Evolutionary conservation across 1,284 basidiomycete species (phyloP).

Genomic region (Pseudozyma tsukubaensis): DNA sequence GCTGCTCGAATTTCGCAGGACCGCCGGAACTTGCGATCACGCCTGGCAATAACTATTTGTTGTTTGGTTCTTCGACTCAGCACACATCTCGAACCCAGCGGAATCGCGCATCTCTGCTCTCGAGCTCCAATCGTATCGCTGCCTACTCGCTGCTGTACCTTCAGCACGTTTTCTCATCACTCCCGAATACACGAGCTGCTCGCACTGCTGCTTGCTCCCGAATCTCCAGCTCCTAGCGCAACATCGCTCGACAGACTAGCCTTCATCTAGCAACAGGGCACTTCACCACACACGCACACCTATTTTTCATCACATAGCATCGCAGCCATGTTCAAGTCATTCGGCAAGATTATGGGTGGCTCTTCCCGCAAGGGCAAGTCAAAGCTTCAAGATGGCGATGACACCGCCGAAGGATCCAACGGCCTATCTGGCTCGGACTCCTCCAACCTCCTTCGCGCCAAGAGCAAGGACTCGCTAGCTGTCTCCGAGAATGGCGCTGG

Average conservation of each 20-base stretch:
- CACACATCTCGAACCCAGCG: no score
- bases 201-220: no score
- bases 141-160: no score
- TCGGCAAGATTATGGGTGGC: conserved; percentile 65
- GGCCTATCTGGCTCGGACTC: conserved; percentile 45
- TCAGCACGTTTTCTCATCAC: no score
- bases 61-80: no score
- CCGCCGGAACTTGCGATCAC: not conserved
- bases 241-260: not conserved
- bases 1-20: conserved; percentile 1
- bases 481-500: conserved; percentile 26
- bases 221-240: no score
- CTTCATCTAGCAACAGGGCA: not conserved
- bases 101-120: no score
- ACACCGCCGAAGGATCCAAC: conserved; percentile 26
- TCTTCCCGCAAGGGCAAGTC: conserved; percentile 63
- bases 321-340: conserved; percentile 63
- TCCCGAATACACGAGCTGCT: no score
- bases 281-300: not conserved
- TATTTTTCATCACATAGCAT: not conserved
- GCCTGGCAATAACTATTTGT: no score
- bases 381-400: conserved; percentile 50
- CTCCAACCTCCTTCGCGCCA: conserved; percentile 34
- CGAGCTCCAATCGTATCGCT: no score
- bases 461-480: conserved; percentile 39